Base-by-base conservation (phyloP, 1,284 basidiomycete species). In the Cutaneotrichosporon sp. region DNA sequence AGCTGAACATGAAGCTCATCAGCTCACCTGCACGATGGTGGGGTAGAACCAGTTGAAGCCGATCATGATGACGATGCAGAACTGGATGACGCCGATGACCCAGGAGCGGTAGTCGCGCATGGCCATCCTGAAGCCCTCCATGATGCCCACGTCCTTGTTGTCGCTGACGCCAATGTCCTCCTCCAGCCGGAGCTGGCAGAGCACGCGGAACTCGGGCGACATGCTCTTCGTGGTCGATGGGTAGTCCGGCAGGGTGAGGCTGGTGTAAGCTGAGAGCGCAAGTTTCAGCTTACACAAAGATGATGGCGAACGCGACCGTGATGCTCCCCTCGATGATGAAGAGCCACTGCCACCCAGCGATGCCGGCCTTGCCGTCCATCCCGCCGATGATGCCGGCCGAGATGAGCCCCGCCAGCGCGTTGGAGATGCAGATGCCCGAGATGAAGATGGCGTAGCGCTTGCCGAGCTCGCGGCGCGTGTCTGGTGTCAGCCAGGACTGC, bases 341-440 rank as follows among this genome's bases (percentile, higher is more conserved):
- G 11, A 73, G 62, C 68, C 67, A 72, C 24, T 66, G 59, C 76
- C 75, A 77, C 4, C 76, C 76, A 0, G 59, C 55, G 18, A 77
- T 55, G 2, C 76, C 76, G n/a, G 67, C 65, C 3, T 46, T 46
- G 3, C 73, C 74, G 38, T 74, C 67, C 22, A 75, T 57, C 25
- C 67, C 66, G 25, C 65, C 60, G 36, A 72, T 53, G 43, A 77
- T 72, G 18, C 68, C 75, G 11, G 73, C 63, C 9, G 75, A 74
- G 58, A 79, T 70, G 1, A 78, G 68, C 55, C 73, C 73, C 24
- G 72, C 74, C 57, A 78, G 75, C 14, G 79, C 79, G 56, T 78
- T 79, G 1, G 73, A 72, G 52, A 79, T 62, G 47, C 79, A 73
- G 10, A 69, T 71, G 1, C 78, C 77, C 29, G 67, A 68, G 69